phyloP scores from a whole-genome alignment of 2,329 filamentous ascomycete genomes.

The Diaporthe aspalathi region DNA sequence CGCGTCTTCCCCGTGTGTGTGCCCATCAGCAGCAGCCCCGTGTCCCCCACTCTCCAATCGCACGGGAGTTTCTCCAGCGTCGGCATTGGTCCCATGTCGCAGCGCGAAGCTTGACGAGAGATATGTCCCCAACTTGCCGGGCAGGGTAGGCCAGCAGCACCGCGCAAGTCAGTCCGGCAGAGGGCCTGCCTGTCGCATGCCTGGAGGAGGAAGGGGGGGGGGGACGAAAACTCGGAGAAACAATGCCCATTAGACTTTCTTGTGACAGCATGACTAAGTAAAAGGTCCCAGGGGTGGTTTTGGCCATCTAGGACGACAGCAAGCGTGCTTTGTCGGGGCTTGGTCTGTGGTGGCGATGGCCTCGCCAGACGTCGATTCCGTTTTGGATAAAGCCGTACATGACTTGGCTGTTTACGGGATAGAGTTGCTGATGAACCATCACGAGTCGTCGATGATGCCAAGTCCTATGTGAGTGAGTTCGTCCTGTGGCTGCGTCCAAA shows the following conservation, averaged over 20 bases:
- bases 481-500: slow-evolving; percentile 10
- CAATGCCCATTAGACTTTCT: neutral
- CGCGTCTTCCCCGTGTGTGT: slow-evolving; percentile 19
- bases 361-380: slow-evolving; percentile 16
- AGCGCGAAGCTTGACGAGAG: slow-evolving; percentile 10
- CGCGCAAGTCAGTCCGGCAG: neutral
- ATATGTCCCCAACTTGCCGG: neutral
- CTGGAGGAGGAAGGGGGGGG: too few relatives aligned
- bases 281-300: neutral
- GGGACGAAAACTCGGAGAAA: slow-evolving; percentile 6
- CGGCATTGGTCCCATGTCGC: slow-evolving; percentile 1
- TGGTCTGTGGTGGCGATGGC: slow-evolving; percentile 16
- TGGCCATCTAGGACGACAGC: neutral
- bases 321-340: neutral
- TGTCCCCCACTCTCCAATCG: neutral
- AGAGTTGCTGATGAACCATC: slow-evolving; percentile 6
- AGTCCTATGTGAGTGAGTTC: neutral
- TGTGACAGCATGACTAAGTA: slow-evolving; percentile 6
- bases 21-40: neutral
- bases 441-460: slow-evolving; percentile 12
- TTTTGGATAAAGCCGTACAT: slow-evolving; percentile 20
- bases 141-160: neutral
- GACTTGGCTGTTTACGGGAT: slow-evolving; percentile 23
- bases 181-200: neutral
- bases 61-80: neutral